Evolutionary conservation across 805 yeast genomes (phyloP), one percentile per base, ranked within the genome.

Genomic region (Isabelozyma pseudorhagii): DNA sequence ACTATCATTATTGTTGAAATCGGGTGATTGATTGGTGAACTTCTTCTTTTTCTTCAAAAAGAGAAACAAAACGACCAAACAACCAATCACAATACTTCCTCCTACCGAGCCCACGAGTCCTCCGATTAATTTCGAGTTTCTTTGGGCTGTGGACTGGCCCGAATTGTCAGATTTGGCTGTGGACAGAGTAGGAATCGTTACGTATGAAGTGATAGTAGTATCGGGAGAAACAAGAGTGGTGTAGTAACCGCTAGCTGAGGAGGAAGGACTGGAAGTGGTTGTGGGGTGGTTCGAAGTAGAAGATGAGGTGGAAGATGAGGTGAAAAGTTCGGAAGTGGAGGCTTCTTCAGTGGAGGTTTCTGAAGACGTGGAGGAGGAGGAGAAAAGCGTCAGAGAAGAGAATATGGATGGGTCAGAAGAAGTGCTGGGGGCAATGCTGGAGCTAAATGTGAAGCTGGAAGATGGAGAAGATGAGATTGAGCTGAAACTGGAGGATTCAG

Each of bases 91-190:
- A 27, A 74, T 65, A 15, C 74, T 64, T 10, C 79, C 79, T n/a
- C 78, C 79, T 21, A 74, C 67, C 1, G 76, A 71, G 0, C 79
- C 79, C n/a, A 74, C 78, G 13, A 74, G 58, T 0, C 79, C 78
- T 3, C 79, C 79, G 18, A 74, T 71, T 40, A 74, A 59, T 52
- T 67, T 71, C 38, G 73, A 62, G 52, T 68, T 71, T 18, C 55
- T 57, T 34, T 55, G 50, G 6, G 63, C 54, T 2, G 55, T 44
- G 25, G 60, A 41, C 38, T 51, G 47, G 45, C 45, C 47, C 11
- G 52, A 46, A 15, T 48, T 48, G 8, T 61, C 49, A 15, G 46
- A 41, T 7, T 51, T 48, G 2, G 49, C 50, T 3, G 56, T 49
- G 6, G 67, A 64, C 3, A 68, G 62, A 1, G 77, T 71, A 5